Evolutionary conservation across 805 yeast genomes (phyloP).

Genomic region (Dipodascus albidus): DNA sequence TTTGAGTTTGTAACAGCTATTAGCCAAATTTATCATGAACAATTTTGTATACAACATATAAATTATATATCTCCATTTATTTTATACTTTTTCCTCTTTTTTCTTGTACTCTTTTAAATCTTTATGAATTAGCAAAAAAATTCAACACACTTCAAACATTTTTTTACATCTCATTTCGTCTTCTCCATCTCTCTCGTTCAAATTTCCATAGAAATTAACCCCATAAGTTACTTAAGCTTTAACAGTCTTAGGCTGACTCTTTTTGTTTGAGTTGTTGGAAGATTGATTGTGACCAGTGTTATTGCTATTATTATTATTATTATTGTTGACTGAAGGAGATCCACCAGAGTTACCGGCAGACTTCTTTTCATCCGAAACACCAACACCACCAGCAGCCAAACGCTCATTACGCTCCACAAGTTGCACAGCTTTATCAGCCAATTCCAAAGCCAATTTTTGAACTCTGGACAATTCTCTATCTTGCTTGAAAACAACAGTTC

Average conservation of each 20-base stretch:
- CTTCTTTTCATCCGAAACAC: conserved; percentile 17
- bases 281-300: conserved; percentile 4
- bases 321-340: conserved; percentile 1
- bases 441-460: conserved; percentile 75
- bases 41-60: too few relatives aligned
- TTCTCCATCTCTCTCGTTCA: too few relatives aligned
- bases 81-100: background rate
- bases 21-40: too few relatives aligned
- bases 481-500: conserved; percentile 54
- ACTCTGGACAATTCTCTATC: conserved; percentile 74
- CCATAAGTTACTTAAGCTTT: background rate
- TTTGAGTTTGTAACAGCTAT: too few relatives aligned
- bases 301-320: conserved; percentile 2
- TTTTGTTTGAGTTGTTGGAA: background rate
- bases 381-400: conserved; percentile 67
- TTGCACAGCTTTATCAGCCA: conserved; percentile 71
- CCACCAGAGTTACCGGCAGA: background rate
- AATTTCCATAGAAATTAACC: background rate
- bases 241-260: background rate
- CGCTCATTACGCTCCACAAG: conserved; percentile 79
- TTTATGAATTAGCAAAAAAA: background rate
- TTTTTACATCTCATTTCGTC: background rate
- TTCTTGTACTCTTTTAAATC: too few relatives aligned
- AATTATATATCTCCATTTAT: background rate
- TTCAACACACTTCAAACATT: background rate